A percentile compares a stretch with the other conserved stretches of the same genome.
Evolutionary conservation across 2,329 filamentous ascomycete species (phyloP).

Genomic region (Rhynchosporium secalis): DNA sequence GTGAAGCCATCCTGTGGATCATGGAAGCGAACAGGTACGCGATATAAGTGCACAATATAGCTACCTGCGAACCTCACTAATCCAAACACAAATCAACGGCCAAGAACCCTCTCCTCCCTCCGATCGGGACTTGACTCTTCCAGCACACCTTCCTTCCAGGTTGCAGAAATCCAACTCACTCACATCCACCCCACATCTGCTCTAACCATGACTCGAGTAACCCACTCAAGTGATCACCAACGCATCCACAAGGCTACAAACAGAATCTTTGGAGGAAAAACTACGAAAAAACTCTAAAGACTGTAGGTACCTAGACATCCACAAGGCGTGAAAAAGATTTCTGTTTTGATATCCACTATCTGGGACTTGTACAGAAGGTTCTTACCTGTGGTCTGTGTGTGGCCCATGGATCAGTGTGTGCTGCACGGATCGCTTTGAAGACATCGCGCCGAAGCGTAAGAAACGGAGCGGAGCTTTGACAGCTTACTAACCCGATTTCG

Average conservation of each 20-base stretch:
- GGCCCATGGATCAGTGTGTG: too few relatives aligned
- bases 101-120: too few relatives aligned
- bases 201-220: neutral
- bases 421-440: constrained; percentile 1
- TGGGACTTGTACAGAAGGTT: neutral
- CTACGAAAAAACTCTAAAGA: neutral
- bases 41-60: too few relatives aligned
- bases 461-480: neutral
- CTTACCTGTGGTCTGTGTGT: neutral
- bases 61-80: too few relatives aligned
- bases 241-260: neutral
- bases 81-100: too few relatives aligned
- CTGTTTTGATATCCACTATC: neutral
- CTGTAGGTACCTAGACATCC: neutral
- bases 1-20: too few relatives aligned
- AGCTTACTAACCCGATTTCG: too few relatives aligned
- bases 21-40: too few relatives aligned
- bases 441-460: neutral
- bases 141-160: too few relatives aligned
- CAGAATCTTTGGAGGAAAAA: neutral
- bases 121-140: too few relatives aligned
- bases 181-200: neutral
- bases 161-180: neutral
- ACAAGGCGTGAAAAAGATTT: neutral
- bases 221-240: neutral